Percentiles rank a stretch among this genome's conserved stretches.
These are phyloP conservation scores for Sarocladium brachiariae DNA, from an alignment of 2,329 filamentous ascomycete genomes.

Conservation along the genomic window DNA sequence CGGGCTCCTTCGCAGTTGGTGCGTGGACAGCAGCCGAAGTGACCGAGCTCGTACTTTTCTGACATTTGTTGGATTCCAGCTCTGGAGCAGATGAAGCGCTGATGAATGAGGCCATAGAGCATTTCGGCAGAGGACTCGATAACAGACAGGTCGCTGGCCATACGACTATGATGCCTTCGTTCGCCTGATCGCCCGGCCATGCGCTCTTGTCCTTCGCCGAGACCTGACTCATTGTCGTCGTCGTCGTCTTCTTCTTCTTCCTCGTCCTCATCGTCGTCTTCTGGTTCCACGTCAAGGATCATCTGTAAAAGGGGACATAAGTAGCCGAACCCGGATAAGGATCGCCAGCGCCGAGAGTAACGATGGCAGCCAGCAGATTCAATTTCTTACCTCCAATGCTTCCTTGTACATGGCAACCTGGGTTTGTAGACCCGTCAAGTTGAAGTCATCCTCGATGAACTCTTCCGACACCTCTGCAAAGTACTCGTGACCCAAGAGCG, in stretches of 20 bases:
- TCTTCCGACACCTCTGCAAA: constrained; percentile 98
- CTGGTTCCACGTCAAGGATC: constrained; percentile 96
- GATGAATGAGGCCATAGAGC: constrained; percentile 96
- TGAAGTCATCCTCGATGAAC: constrained; percentile 99
- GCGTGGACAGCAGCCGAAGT: constrained; percentile 93
- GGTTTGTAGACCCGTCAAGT: constrained; percentile 87
- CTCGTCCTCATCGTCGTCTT: constrained; percentile 85
- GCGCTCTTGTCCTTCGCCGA: constrained; percentile 53
- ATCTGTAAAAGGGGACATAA: constrained; percentile 47
- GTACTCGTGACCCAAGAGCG: constrained; percentile 92
- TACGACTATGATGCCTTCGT: constrained; percentile 71
- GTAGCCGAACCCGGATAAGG: not conserved
- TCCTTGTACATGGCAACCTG: constrained; percentile 99
- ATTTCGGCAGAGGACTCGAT: constrained; percentile 98
- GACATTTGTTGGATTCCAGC: constrained; percentile 98
- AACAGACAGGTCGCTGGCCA: constrained; percentile 87
- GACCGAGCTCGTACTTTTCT: constrained; percentile 94
- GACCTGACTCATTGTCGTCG: constrained; percentile 60
- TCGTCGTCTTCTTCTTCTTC: constrained; percentile 74
- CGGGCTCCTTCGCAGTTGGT: constrained; percentile 87
- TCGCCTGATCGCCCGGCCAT: constrained; percentile 43
- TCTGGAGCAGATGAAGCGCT: constrained; percentile 94
- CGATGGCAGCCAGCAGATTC: too few species aligned
- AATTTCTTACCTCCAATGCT: constrained; percentile 72
- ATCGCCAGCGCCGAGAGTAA: too few species aligned